phyloP scores from a whole-genome alignment of 1,284 basidiomycete species.

The Ceratobasidium sp. region DNA sequence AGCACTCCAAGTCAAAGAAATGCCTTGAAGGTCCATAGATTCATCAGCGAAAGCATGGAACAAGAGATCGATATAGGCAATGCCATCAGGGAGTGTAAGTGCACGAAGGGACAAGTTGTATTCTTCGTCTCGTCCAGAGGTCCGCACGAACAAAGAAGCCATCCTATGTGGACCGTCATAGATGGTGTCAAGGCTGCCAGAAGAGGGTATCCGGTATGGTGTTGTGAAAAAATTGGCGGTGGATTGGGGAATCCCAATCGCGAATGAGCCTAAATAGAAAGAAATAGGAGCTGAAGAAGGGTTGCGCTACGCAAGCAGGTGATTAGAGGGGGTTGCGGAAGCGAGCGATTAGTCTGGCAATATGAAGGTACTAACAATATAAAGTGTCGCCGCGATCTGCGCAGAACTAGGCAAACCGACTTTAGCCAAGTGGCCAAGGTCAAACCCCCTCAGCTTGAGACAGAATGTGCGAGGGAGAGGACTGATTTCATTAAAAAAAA shows the following conservation, averaged over 20 bases:
- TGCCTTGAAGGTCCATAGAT: neutral
- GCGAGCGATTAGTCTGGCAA: neutral
- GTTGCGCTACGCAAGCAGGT: neutral
- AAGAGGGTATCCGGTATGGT: constrained; percentile 16
- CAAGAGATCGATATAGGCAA: constrained; percentile 31
- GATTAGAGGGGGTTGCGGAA: neutral
- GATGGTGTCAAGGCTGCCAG: neutral
- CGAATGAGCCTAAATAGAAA: constrained; percentile 9
- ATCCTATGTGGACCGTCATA: neutral
- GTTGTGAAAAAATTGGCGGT: neutral
- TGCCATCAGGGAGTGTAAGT: constrained; percentile 6
- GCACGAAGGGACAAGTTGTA: constrained; percentile 26
- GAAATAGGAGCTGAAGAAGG: neutral
- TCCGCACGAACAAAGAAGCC: constrained; percentile 11
- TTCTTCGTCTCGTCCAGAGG: neutral
- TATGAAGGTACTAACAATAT: constrained; percentile 21
- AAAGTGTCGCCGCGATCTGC: constrained; percentile 10
- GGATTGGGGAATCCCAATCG: constrained; percentile 3
- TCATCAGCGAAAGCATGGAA: constrained; percentile 21
- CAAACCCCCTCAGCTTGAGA: constrained; percentile 27
- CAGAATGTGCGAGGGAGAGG: constrained; percentile 29
- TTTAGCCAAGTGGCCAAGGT: constrained; percentile 11
- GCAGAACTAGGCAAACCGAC: constrained; percentile 8
- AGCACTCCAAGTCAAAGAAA: constrained; percentile 3
- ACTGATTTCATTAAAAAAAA: neutral